A percentile compares a stretch with the other conserved stretches of the same genome.
These are phyloP conservation scores for Trichoderma hamatum DNA, from an alignment of 2,329 filamentous ascomycete species.

Conservation along the genomic window DNA sequence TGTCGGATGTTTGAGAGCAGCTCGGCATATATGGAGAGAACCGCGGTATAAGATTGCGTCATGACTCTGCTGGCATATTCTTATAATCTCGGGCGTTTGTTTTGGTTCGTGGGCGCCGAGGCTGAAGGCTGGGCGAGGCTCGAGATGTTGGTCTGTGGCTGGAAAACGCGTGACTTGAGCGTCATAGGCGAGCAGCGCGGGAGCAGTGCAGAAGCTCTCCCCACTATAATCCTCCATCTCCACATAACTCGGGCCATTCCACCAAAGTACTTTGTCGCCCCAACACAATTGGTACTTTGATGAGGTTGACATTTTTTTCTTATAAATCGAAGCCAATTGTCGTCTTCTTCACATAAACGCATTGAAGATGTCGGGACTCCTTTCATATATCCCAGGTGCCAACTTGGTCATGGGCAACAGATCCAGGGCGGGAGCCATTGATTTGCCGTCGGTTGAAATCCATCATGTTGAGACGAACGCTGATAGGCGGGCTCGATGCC, in stretches of 20 bases:
- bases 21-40: conserved; percentile 62
- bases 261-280: conserved; percentile 2
- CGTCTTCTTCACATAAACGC: neutral
- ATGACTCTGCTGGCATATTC: conserved; percentile 28
- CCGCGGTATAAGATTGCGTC: neutral
- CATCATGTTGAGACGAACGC: conserved; percentile 79
- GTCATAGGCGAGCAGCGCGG: conserved; percentile 10
- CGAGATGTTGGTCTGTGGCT: conserved; percentile 6
- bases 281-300: conserved; percentile 14
- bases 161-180: conserved; percentile 25
- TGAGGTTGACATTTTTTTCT: neutral
- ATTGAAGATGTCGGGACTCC: conserved; percentile 39
- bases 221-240: conserved; percentile 17
- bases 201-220: conserved; percentile 13
- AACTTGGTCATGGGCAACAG: conserved; percentile 35
- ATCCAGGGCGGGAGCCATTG: conserved; percentile 45
- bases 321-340: neutral
- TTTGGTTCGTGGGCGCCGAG: neutral
- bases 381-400: conserved; percentile 40
- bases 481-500: conserved; percentile 76
- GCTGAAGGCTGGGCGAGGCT: conserved; percentile 8
- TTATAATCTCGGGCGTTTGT: neutral
- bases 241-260: conserved; percentile 13
- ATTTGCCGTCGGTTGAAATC: conserved; percentile 69
- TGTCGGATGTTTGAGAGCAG: conserved; percentile 66